These are phyloP conservation scores for Cenchrus fungigraminus DNA, from an alignment of 176 grass and related monocot species.

Conservation along the genomic window DNA sequence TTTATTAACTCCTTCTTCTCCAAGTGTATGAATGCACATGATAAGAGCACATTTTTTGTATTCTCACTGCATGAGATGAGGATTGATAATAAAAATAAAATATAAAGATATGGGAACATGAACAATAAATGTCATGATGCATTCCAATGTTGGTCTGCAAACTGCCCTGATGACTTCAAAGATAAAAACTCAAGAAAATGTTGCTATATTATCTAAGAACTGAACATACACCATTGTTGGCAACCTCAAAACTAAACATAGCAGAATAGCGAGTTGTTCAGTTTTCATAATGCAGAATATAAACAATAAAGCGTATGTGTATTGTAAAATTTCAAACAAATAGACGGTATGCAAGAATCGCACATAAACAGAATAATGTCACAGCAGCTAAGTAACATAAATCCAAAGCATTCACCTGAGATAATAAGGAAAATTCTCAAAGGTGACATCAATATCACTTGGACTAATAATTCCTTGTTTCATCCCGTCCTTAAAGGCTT, in stretches of 20 bases:
- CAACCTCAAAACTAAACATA: slow-evolving; percentile 31
- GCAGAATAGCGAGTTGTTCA: slow-evolving; percentile 8
- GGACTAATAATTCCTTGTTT: slow-evolving; percentile 84
- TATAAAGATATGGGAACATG: slow-evolving; percentile 20
- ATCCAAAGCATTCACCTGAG: slow-evolving; percentile 72
- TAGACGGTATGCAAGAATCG: background rate
- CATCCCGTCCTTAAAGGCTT: slow-evolving; percentile 92
- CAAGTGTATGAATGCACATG: slow-evolving; percentile 86
- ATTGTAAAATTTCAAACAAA: slow-evolving; percentile 31
- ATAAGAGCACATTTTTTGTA: slow-evolving; percentile 84
- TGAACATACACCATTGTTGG: slow-evolving; percentile 13
- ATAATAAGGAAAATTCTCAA: slow-evolving; percentile 96
- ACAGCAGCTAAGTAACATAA: slow-evolving; percentile 37
- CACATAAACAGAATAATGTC: slow-evolving; percentile 23
- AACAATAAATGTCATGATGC: slow-evolving; percentile 34
- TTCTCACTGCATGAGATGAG: slow-evolving; percentile 72
- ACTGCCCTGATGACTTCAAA: background rate
- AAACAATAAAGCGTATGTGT: slow-evolving; percentile 26
- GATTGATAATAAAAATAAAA: slow-evolving; percentile 18
- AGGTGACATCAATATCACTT: slow-evolving; percentile 84
- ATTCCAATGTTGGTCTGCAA: slow-evolving; percentile 21
- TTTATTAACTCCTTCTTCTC: slow-evolving; percentile 91
- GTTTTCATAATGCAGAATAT: slow-evolving; percentile 26
- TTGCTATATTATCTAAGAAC: slow-evolving; percentile 9
- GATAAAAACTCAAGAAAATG: background rate